Conservation (phyloP, 106 monocot genomes). For the Acorus gramineus region DNA sequence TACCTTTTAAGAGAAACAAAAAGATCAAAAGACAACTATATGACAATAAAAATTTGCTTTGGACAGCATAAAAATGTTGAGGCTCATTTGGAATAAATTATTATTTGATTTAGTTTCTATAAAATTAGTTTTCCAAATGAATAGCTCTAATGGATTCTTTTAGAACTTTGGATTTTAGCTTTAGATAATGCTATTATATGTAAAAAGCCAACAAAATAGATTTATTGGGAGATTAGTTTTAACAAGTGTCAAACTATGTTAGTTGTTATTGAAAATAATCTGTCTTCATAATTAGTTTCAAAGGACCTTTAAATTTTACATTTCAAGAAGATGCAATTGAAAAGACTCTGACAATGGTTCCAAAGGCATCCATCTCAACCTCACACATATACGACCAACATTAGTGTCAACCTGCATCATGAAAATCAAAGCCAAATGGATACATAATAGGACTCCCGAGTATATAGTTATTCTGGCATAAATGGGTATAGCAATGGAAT, state of each 20-base stretch:
- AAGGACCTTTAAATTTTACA: neutral
- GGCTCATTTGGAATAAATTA: too few species aligned
- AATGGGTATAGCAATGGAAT: neutral
- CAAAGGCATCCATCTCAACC: neutral
- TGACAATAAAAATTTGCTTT: too few species aligned
- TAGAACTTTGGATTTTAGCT: too few species aligned
- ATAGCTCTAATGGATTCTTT: too few species aligned
- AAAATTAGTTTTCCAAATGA: too few species aligned
- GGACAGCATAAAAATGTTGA: too few species aligned
- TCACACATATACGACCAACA: conserved; percentile 4
- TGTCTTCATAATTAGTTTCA: neutral
- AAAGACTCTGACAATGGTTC: neutral
- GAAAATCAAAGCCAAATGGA: too few species aligned
- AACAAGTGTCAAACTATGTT: neutral
- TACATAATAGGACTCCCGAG: too few species aligned
- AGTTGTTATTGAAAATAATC: neutral
- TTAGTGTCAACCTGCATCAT: conserved; percentile 3
- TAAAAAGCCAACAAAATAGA: too few species aligned
- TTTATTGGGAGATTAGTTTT: too few species aligned
- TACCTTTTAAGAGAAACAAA: neutral
- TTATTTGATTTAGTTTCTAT: too few species aligned
- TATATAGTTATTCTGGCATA: neutral
- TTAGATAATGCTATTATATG: too few species aligned
- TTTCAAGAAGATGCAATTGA: neutral
- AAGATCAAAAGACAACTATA: neutral